These are phyloP conservation scores for Cnidoscolus chayamansa DNA, from an alignment of 441 rosid genomes.

Conservation along the genomic window DNA sequence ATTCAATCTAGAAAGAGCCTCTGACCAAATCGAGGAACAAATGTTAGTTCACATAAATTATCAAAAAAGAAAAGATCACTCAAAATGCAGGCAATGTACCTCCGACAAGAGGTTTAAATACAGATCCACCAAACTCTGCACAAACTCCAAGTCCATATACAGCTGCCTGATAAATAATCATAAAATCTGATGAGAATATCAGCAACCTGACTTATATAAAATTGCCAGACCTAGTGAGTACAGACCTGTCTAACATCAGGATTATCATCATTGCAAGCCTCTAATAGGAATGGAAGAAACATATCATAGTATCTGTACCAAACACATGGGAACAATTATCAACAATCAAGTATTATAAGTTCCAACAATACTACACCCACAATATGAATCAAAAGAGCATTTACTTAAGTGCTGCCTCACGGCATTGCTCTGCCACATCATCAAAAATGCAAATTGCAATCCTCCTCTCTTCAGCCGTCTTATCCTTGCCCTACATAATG, in stretches of 20 bases:
- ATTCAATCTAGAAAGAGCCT: slow-evolving; percentile 93
- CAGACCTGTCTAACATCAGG: slow-evolving; percentile 95
- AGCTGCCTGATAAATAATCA: slow-evolving; percentile 66
- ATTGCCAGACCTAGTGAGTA: slow-evolving; percentile 6
- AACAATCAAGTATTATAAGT: slow-evolving; percentile 19
- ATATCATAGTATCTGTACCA: slow-evolving; percentile 84
- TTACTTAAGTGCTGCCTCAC: slow-evolving; percentile 91
- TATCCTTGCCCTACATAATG: slow-evolving; percentile 78
- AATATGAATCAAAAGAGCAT: slow-evolving; percentile 14
- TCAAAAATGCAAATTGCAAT: slow-evolving; percentile 99
- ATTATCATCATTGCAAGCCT: slow-evolving; percentile 94
- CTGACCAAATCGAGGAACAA: slow-evolving; percentile 43
- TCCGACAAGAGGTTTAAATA: slow-evolving; percentile 94
- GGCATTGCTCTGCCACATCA: slow-evolving; percentile 98
- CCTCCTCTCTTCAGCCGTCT: slow-evolving; percentile 98
- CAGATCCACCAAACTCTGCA: slow-evolving; percentile 91
- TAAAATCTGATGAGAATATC: slow-evolving; percentile 11
- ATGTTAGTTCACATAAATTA: slow-evolving; percentile 21
- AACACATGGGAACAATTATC: slow-evolving; percentile 16
- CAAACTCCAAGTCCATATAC: slow-evolving; percentile 99
- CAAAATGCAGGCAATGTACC: slow-evolving; percentile 39
- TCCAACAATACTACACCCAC: slow-evolving; percentile 9
- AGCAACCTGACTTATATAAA: slow-evolving; percentile 10
- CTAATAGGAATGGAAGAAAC: slow-evolving; percentile 91
- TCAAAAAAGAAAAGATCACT: neutral